These are phyloP conservation scores for Saccharum spontaneum DNA, from an alignment of 176 grass and related monocot species.

Conservation along the genomic window DNA sequence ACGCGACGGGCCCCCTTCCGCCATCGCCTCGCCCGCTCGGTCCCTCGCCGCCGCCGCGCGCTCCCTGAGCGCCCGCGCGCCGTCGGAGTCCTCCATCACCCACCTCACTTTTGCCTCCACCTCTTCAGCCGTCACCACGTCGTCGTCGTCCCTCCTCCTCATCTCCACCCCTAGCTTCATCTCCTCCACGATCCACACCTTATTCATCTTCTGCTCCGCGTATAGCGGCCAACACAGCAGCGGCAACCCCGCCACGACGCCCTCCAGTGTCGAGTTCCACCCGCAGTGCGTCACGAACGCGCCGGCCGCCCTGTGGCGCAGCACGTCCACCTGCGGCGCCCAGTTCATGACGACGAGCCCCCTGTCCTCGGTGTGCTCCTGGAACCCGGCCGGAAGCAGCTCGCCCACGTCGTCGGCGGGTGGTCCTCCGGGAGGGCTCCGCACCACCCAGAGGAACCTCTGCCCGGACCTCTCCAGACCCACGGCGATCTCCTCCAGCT, in stretches of 20 bases:
- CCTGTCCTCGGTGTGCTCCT: not conserved
- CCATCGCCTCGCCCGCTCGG: not conserved
- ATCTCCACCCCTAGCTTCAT: slow-evolving; percentile 23
- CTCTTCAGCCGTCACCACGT: not conserved
- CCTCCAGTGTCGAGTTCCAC: slow-evolving; percentile 47
- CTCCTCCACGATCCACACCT: slow-evolving; percentile 37
- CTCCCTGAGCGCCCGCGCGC: not conserved
- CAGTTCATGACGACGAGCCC: slow-evolving; percentile 7
- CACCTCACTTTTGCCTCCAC: slow-evolving; percentile 26
- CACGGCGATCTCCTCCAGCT: slow-evolving; percentile 3
- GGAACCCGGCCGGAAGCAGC: slow-evolving; percentile 22
- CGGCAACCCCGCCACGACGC: slow-evolving; percentile 24
- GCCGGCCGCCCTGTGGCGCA: not conserved
- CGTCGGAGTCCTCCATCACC: slow-evolving; percentile 11
- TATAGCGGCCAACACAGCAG: slow-evolving; percentile 39
- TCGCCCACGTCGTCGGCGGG: not conserved
- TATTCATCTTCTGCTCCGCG: slow-evolving; percentile 35
- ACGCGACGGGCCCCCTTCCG: not conserved
- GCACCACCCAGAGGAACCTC: slow-evolving; percentile 13
- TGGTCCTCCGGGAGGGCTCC: not conserved
- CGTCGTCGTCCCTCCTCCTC: not conserved
- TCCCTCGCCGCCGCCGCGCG: not conserved
- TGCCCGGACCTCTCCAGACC: slow-evolving; percentile 4
- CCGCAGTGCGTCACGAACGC: slow-evolving; percentile 57
- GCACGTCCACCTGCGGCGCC: slow-evolving; percentile 37